phyloP scores from a whole-genome alignment of 2,329 filamentous ascomycete genomes.

The Colletotrichum sp. region DNA sequence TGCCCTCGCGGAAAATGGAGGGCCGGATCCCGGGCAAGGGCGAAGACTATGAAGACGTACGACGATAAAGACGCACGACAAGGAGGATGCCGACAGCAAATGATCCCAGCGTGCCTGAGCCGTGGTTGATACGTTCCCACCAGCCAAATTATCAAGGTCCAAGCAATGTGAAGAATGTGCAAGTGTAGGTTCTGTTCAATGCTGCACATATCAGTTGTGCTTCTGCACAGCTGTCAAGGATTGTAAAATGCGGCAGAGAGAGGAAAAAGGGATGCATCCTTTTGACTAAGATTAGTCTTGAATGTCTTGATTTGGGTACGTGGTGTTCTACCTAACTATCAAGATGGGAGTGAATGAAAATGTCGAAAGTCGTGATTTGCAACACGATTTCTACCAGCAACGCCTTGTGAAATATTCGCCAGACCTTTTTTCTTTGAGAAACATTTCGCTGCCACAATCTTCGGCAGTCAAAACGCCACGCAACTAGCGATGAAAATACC shows the following conservation, averaged over 20 bases:
- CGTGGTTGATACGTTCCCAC: fast-evolving
- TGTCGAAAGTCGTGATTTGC: neutral
- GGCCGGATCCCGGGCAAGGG: fast-evolving
- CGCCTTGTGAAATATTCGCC: neutral
- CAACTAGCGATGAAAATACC: neutral
- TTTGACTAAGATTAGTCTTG: neutral
- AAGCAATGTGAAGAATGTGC: neutral
- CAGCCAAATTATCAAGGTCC: neutral
- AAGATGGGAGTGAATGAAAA: neutral
- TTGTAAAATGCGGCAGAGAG: fast-evolving
- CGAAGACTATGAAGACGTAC: too few relatives aligned
- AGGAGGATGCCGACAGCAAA: neutral
- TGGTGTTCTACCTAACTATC: neutral
- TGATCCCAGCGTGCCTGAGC: fast-evolving
- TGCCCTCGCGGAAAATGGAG: fast-evolving
- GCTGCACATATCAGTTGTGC: fast-evolving
- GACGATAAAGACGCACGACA: fast-evolving
- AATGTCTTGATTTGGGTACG: neutral
- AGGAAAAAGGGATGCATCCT: neutral
- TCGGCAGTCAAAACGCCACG: neutral
- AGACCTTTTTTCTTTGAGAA: neutral
- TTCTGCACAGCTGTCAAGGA: fast-evolving
- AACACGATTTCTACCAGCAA: neutral
- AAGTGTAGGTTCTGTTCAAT: neutral
- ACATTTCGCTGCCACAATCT: fast-evolving